A percentile compares a stretch with the other conserved stretches of the same genome.
phyloP scores from a whole-genome alignment of 192 early-diverging fungal species.

The Diversispora eburnea region DNA sequence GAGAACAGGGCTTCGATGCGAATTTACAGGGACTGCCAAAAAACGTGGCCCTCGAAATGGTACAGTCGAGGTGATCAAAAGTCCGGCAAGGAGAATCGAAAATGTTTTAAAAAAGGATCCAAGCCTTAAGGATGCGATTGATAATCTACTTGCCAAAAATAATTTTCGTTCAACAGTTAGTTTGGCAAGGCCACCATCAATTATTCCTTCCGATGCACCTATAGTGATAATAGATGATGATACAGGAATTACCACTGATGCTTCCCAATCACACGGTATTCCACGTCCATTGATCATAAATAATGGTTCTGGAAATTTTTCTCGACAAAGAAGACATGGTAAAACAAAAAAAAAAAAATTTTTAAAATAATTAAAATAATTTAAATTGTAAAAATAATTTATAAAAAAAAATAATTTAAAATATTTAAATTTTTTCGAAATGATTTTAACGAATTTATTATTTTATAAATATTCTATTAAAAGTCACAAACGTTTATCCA shows the following conservation, averaged over 20 bases:
- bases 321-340: background rate
- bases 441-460: too few relatives aligned
- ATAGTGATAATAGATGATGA: constrained; percentile 7
- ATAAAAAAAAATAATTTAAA: too few relatives aligned
- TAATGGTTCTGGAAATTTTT: background rate
- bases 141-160: background rate
- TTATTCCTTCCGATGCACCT: background rate
- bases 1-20: background rate
- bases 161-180: background rate
- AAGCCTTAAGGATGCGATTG: background rate
- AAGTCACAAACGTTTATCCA: background rate
- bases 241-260: background rate
- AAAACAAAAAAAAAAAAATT: background rate
- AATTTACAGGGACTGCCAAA: constrained; percentile 4
- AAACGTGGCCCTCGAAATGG: constrained; percentile 17
- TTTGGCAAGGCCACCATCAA: background rate
- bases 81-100: constrained; percentile 4
- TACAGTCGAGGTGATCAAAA: background rate
- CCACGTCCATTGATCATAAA: background rate
- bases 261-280: background rate
- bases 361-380: too few relatives aligned
- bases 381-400: background rate
- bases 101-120: background rate
- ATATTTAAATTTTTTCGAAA: too few relatives aligned
- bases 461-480: too few relatives aligned